Evolutionary conservation across 2,329 filamentous ascomycete species (phyloP), one percentile per base, ranked within the genome.

Genomic region (Curvularia eragrostidis): DNA sequence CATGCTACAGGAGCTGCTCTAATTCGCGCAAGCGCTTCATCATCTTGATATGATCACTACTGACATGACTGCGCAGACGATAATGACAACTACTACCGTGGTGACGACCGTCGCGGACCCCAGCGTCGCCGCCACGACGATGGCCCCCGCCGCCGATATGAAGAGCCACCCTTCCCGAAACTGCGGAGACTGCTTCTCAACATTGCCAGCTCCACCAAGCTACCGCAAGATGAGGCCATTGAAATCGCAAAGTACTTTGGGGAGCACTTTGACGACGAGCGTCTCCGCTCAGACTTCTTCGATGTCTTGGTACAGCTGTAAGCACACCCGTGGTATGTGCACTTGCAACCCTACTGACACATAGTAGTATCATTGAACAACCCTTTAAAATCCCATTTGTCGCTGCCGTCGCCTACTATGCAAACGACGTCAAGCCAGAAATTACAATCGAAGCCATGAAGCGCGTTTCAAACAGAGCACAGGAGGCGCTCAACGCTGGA

Each of bases 351-450:
- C 6, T 55, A 52, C 67, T 72, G 61, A 69, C 39, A 10, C 6
- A 23, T 21, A 30, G 46, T 58, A 87, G 85, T 64, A 84, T 90
- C 42, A 76, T 91, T 34, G 95, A 99, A 79, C 95, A 99, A 79
- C 95, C 95, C 1, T 89, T 99, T 77, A 98, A 98, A 82, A 96
- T 93, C n/a, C 94, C 95, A 0, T 98, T 97, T 74, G 85, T 96
- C 36, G 93, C 93, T 9, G 91, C 91, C 19, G 88, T 94, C 13
- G 85, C 96, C 42, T 84, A 97, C 56, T 85, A 92, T 55, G 85
- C 89, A 64, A 97, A 98, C 79, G 85, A 86, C 24, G 80, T 90
- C 68, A 92, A 91, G 72, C 83, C 89, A 4, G 90, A 95, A 65
- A 83, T 96, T 34, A 86, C 89, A 30, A 83, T 84, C 36, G 86